These are phyloP conservation scores for Kappamyces sp. DNA, from an alignment of 192 early-diverging fungal genomes.

Conservation along the genomic window DNA sequence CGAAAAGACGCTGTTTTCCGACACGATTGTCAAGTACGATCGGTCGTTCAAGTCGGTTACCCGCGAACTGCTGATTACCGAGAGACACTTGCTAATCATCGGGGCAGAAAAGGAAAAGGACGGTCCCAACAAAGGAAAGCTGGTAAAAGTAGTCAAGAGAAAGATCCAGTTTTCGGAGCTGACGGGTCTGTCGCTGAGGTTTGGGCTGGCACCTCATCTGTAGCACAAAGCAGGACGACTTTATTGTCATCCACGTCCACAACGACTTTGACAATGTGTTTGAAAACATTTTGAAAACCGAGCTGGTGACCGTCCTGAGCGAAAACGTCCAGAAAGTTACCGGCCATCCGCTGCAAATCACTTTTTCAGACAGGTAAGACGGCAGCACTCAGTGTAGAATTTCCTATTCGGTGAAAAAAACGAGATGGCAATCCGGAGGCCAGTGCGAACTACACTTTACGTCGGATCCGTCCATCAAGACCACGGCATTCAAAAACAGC, in stretches of 20 bases:
- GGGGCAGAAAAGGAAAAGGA: constrained; percentile 48
- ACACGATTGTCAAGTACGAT: constrained; percentile 48
- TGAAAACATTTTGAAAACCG: constrained; percentile 54
- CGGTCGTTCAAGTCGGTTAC: constrained; percentile 48
- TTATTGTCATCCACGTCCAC: constrained; percentile 48
- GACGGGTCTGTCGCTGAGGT: constrained; percentile 43
- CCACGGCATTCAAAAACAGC: constrained; percentile 28
- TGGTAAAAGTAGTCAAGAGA: constrained; percentile 54
- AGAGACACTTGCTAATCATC: constrained; percentile 42
- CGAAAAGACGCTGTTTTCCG: constrained; percentile 47
- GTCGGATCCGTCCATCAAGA: constrained; percentile 26
- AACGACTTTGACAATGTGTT: constrained; percentile 51
- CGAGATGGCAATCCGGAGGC: constrained; percentile 49
- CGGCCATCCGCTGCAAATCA: constrained; percentile 25
- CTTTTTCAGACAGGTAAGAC: constrained; percentile 37
- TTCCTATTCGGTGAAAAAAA: constrained; percentile 54
- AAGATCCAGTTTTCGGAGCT: constrained; percentile 40
- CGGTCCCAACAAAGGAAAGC: constrained; percentile 56
- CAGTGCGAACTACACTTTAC: constrained; percentile 37
- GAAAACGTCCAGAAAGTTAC: constrained; percentile 38
- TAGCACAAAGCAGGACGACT: constrained; percentile 46
- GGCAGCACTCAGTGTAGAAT: constrained; percentile 23
- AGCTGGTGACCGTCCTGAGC: constrained; percentile 49
- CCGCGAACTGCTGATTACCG: constrained; percentile 46
- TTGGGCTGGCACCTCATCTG: background rate